phyloP scores from a whole-genome alignment of 495 filamentous ascomycete genomes.

The Chaetomidium leptoderma region DNA sequence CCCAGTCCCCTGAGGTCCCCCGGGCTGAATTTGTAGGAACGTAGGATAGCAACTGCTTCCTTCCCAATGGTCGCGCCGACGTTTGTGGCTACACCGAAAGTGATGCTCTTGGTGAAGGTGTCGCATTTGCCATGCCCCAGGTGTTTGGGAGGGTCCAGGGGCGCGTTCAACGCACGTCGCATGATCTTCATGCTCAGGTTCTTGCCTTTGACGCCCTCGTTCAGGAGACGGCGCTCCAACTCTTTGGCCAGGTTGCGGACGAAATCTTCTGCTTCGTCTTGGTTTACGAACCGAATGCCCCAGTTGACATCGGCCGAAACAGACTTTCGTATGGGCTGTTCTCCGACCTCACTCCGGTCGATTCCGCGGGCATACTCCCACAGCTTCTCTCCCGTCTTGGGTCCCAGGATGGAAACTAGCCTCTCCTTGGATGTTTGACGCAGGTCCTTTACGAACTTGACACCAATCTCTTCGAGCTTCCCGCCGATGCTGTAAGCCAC shows the following conservation, averaged over 20 bases:
- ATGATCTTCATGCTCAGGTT: constrained; percentile 92
- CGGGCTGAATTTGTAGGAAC: constrained; percentile 76
- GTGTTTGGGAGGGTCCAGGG: constrained; percentile 88
- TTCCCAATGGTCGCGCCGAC: constrained; percentile 62
- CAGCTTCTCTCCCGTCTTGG: constrained; percentile 87
- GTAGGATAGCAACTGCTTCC: constrained; percentile 77
- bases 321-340: constrained; percentile 74
- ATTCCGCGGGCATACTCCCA: constrained; percentile 90
- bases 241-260: constrained; percentile 77
- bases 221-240: constrained; percentile 69
- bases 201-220: constrained; percentile 78
- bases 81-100: constrained; percentile 79
- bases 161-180: constrained; percentile 77
- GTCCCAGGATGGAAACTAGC: constrained; percentile 67
- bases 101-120: constrained; percentile 78
- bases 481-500: constrained; percentile 80
- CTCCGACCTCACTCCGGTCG: constrained; percentile 80
- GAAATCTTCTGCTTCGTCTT: constrained; percentile 87
- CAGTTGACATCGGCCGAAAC: constrained; percentile 97
- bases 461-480: constrained; percentile 81
- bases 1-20: constrained; percentile 88
- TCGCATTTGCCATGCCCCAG: constrained; percentile 95
- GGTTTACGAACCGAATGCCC: constrained; percentile 90
- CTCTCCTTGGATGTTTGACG: constrained; percentile 69
- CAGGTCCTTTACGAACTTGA: constrained; percentile 77